Percentiles rank a stretch among this genome's conserved stretches.
phyloP scores from a whole-genome alignment of 192 early-diverging fungal genomes.

The Anaeromyces robustus region DNA sequence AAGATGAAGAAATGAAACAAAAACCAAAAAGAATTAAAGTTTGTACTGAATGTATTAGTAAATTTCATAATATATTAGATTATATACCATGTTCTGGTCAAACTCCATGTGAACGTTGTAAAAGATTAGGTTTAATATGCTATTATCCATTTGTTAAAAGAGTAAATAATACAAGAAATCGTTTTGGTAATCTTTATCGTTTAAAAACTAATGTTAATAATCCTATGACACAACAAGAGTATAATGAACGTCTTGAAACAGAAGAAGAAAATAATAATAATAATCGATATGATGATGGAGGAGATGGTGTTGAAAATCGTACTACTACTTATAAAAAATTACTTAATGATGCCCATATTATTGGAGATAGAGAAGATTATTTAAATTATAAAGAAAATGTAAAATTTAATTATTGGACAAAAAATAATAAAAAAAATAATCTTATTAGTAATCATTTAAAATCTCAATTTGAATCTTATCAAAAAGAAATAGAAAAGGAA shows the following conservation, averaged over 20 bases:
- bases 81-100: not conserved
- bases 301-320: not conserved
- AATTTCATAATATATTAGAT: not conserved
- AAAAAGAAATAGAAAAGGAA: not conserved
- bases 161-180: not conserved
- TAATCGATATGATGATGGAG: not conserved
- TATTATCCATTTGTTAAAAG: not conserved
- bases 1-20: not conserved
- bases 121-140: not conserved
- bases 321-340: not conserved
- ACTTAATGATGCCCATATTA: not conserved
- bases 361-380: not conserved
- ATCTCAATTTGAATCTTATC: not conserved
- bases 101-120: not conserved
- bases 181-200: not conserved
- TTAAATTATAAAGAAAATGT: not conserved
- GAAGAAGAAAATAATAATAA: not conserved
- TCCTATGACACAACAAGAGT: not conserved
- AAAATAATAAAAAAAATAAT: not conserved
- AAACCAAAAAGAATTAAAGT: not conserved
- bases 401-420: not conserved
- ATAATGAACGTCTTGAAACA: not conserved
- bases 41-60: not conserved
- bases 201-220: not conserved
- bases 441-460: not conserved